Base-by-base conservation (phyloP, 495 filamentous ascomycete species). In the Annulohypoxylon maeteangense region DNA sequence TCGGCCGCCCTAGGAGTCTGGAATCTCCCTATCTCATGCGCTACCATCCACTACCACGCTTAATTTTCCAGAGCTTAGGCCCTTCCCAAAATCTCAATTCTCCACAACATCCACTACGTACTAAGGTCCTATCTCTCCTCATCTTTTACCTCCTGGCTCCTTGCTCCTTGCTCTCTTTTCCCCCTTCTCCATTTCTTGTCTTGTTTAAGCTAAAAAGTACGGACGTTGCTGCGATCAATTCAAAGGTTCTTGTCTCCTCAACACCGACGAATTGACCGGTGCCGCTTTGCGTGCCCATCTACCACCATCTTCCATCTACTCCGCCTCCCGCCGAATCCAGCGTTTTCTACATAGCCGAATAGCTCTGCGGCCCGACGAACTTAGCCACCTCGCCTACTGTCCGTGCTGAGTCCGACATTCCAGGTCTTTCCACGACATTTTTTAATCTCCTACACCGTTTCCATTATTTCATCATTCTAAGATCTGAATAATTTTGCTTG, bases 1-100 rank as follows among this genome's bases (percentile, higher is more conserved):
- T 63, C 68, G 50, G 63, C 36, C 38, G 42, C 42, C 36, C 47
- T 67, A 58, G 55, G 64, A 72, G 64, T 72, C 69, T 72, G 63
- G 69, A 72, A 72, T 72, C 62, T 71, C 69, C 69, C 69, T 72
- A 72, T 72, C 70, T 68, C 54, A 68, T 72, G 70, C 70, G 65
- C 64, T 72, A 72, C 70, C 38, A 18, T 65, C 64, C 60, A 6
- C 31, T 65, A 65, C 65, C 64, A 65, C 70, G 65, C 65, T 65
- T 73, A 68, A 65, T 65, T 68, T 73, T 75, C 68, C 64, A 69
- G 66, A 72, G 69, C 73, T 72, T 65, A 72, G 69, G 65, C 56
- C 70, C 60, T 56, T 53, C 55, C 70, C 62, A 65, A 70, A 75
- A 67, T 69, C 61, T 75, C 65, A 72, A 69, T 69, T 71, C 72